Evolutionary conservation across 2,329 filamentous ascomycete genomes (phyloP).

Genomic region (Parasarocladium wereldwijsianum): DNA sequence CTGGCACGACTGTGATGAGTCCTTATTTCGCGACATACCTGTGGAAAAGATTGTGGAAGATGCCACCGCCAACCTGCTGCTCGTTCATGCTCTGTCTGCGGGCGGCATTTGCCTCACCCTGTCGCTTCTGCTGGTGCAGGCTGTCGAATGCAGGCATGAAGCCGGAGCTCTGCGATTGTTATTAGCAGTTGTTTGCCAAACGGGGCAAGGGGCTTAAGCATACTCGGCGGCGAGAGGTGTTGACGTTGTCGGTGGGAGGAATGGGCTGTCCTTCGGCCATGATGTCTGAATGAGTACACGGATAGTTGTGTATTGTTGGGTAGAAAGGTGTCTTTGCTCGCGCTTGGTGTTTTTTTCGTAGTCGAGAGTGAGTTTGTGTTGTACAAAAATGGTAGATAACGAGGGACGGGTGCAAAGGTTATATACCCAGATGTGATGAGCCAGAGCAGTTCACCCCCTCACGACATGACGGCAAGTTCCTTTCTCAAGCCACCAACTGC

Average conservation of each 20-base stretch:
- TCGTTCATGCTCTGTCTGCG: slow-evolving; percentile 41
- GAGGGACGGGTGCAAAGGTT: too few relatives aligned
- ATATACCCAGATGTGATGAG: too few relatives aligned
- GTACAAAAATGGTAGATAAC: too few relatives aligned
- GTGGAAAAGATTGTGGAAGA: slow-evolving; percentile 41
- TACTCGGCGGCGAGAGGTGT: slow-evolving; percentile 16
- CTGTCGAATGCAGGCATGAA: slow-evolving; percentile 33
- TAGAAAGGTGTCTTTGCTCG: too few relatives aligned
- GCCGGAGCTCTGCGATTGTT: slow-evolving; percentile 24
- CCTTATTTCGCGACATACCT: too few relatives aligned
- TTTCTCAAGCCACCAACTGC: too few relatives aligned
- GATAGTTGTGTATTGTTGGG: not conserved
- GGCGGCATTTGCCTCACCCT: slow-evolving; percentile 25
- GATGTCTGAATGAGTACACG: not conserved
- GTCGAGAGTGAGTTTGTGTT: too few relatives aligned
- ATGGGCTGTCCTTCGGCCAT: slow-evolving; percentile 3
- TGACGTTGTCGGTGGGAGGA: slow-evolving; percentile 7
- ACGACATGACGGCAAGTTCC: too few relatives aligned
- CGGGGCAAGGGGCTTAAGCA: not conserved
- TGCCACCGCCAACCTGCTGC: slow-evolving; percentile 31
- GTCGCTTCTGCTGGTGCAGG: slow-evolving; percentile 35
- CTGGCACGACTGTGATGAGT: too few relatives aligned
- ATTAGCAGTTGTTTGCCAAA: slow-evolving; percentile 1
- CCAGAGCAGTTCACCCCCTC: too few relatives aligned
- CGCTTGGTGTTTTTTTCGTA: too few relatives aligned